phyloP scores from a whole-genome alignment of 768 basidiomycete genomes.

The Suillus alpinus region DNA sequence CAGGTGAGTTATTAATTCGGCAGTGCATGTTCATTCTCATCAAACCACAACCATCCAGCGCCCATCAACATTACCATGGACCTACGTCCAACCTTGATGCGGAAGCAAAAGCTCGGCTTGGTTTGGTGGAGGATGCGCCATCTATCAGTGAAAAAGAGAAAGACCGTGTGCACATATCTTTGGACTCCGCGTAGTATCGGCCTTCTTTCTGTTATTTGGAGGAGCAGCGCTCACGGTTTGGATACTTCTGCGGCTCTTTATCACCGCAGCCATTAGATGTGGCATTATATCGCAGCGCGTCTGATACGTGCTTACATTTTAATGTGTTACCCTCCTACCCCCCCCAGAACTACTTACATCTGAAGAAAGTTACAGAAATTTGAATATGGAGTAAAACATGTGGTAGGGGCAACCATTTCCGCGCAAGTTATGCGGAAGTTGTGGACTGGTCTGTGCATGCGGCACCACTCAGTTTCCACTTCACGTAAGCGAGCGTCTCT shows the following conservation, averaged over 20 bases:
- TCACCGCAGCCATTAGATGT: neutral
- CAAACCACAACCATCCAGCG: conserved; percentile 28
- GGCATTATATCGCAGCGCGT: neutral
- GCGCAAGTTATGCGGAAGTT: neutral
- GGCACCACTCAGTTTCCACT: too few species aligned
- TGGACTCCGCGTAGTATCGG: neutral
- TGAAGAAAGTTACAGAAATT: neutral
- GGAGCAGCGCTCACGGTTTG: neutral
- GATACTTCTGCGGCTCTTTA: neutral
- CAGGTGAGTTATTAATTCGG: conserved; percentile 4
- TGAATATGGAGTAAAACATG: neutral
- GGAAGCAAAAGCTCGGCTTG: conserved; percentile 6
- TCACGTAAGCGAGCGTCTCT: neutral
- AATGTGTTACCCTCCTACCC: too few species aligned
- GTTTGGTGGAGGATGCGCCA: neutral
- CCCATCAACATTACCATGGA: conserved; percentile 52
- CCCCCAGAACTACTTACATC: neutral
- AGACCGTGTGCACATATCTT: neutral
- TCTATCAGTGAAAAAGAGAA: conserved; percentile 2
- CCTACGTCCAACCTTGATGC: conserved; percentile 47
- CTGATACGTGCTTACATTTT: neutral
- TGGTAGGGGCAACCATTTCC: neutral
- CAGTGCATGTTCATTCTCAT: neutral
- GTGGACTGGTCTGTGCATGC: neutral
- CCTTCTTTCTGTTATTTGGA: neutral